Base-by-base conservation (phyloP, 2,329 filamentous ascomycete species). In the Pseudocercospora cruenta region DNA sequence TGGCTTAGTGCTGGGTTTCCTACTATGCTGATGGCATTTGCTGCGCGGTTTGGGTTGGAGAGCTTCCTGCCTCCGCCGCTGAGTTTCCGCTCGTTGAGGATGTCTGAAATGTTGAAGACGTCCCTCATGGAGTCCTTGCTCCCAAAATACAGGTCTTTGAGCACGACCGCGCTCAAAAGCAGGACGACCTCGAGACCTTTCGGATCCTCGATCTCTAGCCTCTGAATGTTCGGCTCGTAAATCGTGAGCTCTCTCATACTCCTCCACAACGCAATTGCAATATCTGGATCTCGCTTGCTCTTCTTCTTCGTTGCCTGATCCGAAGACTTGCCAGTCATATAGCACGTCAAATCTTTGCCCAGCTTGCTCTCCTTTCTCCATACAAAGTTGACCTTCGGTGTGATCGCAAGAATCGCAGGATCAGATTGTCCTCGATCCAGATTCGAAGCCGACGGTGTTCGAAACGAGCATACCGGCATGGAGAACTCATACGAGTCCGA, bases 121-220 rank as follows among this genome's bases (percentile, higher is more conserved):
- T 96, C 91, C 19, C 86, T 85, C 63, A 88, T 86, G 4, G 89
- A 86, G 65, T 85, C 80, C 66, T 71, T 74, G 63, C 67, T 69
- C 31, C 69, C 69, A 72, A 88, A 88, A 77, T 84, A 90, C 4
- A 90, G 79, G 71, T 90, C 87, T 24, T 86, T 82, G 65, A 90
- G 88, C 12, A 87, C 85, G 1, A 86, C 81, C 0, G 86, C 87
- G 16, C 85, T 81, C 0, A 90, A 80, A 28, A 90, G 75, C 22
- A 98, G 80, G 1, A 94, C 89, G 0, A 98, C 87, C 77, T 99
- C 95, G 3, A 98, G 82, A 0, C 95, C 95, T 78, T 97, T 98
- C 64, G 91, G 88, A 79, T 99, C 95, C 78, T 99, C 93, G 68
- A 98, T 88, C 51, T 98, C 94, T 10, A 98, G 90, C 6, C 95